These are phyloP conservation scores for Viridothelium virens DNA, from an alignment of 495 filamentous ascomycete species.

Conservation along the genomic window DNA sequence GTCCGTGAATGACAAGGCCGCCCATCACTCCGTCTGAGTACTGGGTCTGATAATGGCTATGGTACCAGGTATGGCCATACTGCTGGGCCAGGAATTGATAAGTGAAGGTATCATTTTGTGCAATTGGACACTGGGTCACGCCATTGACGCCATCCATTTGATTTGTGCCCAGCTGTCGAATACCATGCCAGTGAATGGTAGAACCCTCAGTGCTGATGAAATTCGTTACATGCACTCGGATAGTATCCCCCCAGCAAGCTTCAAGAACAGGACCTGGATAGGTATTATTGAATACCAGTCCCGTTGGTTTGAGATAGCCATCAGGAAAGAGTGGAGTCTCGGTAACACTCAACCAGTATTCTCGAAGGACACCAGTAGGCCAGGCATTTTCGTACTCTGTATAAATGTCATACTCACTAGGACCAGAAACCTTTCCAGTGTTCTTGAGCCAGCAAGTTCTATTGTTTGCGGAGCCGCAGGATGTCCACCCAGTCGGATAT, in stretches of 20 bases:
- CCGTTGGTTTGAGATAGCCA: slow-evolving; percentile 10
- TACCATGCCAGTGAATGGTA: slow-evolving; percentile 20
- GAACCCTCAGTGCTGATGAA: slow-evolving; percentile 8
- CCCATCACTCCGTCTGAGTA: slow-evolving; percentile 16
- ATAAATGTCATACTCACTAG: not conserved
- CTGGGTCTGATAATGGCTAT: slow-evolving; percentile 25
- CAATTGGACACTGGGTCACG: slow-evolving; percentile 21
- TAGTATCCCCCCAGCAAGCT: slow-evolving; percentile 18
- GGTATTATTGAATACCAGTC: slow-evolving; percentile 26
- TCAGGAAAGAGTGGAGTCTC: slow-evolving; percentile 5
- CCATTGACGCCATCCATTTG: slow-evolving; percentile 16
- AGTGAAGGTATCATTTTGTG: slow-evolving; percentile 24
- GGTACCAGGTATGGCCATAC: slow-evolving; percentile 35
- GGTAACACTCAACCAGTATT: slow-evolving; percentile 7
- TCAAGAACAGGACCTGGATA: slow-evolving; percentile 29
- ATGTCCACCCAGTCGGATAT: slow-evolving; percentile 9
- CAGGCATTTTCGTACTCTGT: slow-evolving; percentile 2
- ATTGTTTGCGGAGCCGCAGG: slow-evolving; percentile 8
- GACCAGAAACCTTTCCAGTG: not conserved
- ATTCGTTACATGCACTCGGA: slow-evolving; percentile 6
- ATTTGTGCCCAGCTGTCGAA: slow-evolving; percentile 14
- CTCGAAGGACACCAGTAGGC: slow-evolving; percentile 1
- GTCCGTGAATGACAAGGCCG: slow-evolving; percentile 13
- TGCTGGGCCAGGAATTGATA: slow-evolving; percentile 27
- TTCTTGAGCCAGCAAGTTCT: slow-evolving; percentile 13